Base-by-base conservation (phyloP, 2,329 filamentous ascomycete species). In the Ambrosiella xylebori region DNA sequence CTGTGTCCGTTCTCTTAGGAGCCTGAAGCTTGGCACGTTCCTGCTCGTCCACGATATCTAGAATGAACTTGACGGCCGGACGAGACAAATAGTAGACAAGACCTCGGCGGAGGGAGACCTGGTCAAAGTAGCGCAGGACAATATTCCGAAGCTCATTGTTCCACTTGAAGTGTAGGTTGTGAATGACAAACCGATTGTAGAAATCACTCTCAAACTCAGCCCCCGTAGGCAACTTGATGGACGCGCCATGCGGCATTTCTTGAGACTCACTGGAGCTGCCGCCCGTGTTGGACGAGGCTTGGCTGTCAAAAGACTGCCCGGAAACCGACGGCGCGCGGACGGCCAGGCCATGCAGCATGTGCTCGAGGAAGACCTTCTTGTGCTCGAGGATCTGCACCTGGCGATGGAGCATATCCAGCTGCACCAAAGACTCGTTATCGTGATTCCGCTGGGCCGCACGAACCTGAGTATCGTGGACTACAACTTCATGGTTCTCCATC, bases 31-130 rank as follows among this genome's bases (percentile, higher is more conserved):
- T 86, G 17, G 81, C 80, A 68, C 86, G 93, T 63, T 81, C 80
- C 68, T 96, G 90, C 67, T 98, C 93, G 58, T 97, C 90, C 2
- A 98, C 87, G 64, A 98, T 95, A 68, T 98, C 93, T 8, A 97
- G 75, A 59, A 98, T 97, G 68, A 98, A 98, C 66, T 97, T 98
- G 66, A 98, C 87, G 2, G 93, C 94, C 62, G 89, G 83, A 52
- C 91, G 82, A 9, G 94, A 97, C 72, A 97, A 85, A 70, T 98
- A 98, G 72, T 98, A 98, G 37, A 98, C 84, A 66, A 98, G 97
- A 56, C 93, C 94, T 64, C 93, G 83, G 56, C 93, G 81, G 70
- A 98, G 94, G 67, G 90, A 89, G 65, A 95, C 93, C 73, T 98
- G 93, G 67, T 98, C 93, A 62, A 93, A 94, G 68, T 98, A 98